Conservation (phyloP, 345 rosid species). For the Pistacia vera region DNA sequence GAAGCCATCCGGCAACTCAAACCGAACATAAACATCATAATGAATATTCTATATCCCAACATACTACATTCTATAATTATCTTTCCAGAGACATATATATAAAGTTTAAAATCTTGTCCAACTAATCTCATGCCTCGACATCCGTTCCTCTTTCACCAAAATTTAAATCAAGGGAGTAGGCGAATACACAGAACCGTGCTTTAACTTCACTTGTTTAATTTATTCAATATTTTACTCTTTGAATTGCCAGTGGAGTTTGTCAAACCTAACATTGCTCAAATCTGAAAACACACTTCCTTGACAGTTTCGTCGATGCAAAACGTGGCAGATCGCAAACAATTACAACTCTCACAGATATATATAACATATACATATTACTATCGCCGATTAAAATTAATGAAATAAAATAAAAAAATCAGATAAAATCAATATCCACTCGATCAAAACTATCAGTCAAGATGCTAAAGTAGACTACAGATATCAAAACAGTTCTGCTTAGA, state of each 20-base stretch:
- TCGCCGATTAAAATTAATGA: neutral
- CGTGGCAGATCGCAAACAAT: neutral
- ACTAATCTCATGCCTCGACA: neutral
- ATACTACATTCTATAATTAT: neutral
- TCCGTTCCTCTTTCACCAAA: neutral
- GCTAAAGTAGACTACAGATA: neutral
- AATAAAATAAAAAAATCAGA: neutral
- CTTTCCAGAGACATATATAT: neutral
- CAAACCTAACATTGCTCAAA: neutral
- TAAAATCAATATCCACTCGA: conserved; percentile 2
- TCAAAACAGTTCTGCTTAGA: neutral
- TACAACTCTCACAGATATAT: neutral
- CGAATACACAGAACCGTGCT: neutral
- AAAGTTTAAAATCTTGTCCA: neutral
- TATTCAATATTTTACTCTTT: too few relatives aligned
- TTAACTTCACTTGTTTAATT: too few relatives aligned
- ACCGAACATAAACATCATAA: neutral
- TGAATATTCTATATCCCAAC: neutral
- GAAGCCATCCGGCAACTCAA: neutral
- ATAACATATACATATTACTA: neutral
- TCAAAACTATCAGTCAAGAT: neutral
- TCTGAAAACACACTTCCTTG: neutral
- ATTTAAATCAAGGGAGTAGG: neutral
- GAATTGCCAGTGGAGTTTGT: neutral
- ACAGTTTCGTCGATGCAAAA: neutral